Evolutionary conservation across 805 yeast genomes (phyloP), one percentile per base, ranked within the genome.

Genomic region (Candida tammaniensis): DNA sequence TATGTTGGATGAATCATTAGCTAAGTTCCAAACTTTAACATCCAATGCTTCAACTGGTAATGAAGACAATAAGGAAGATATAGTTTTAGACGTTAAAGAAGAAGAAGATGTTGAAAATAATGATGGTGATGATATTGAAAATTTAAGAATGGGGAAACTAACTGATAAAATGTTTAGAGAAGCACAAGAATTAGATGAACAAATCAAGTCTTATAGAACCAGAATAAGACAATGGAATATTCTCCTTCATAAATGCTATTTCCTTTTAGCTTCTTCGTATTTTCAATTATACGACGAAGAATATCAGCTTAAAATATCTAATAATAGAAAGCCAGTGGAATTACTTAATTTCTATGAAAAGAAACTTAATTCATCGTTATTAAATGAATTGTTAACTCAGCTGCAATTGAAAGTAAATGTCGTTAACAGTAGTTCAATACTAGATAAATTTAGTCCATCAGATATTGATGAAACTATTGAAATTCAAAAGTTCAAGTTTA

Each of bases 231-330:
- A 62, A 10, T 72, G 79, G 77, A 45, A 70, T 20, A 82, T 86
- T 32, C 49, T 78, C 8, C 58, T 86, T 11, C 97, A 93, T 53
- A 80, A 89, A 33, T 71, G 82, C 27, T 82, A 76, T 50, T 91
- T 89, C 51, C 76, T 87, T 42, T 63, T 84, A 17, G 97, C 86
- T 0, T 77, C 88, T 2, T 75, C 84, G 0, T 76, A 82, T 49
- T 85, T 71, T 43, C 89, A 82, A 42, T 35, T 49, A 7, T 56
- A 63, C 38, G 70, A 67, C 43, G 48, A 43, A 14, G 69, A 61
- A 31, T 67, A 59, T 32, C 43, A 41, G 18, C 38, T 43, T 13
- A 55, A 58, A 24, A 55, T 61, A 7, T 7, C 30, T 8, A 27
- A 44, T 7, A 37, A 40, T 24, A 43, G 40, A 16, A 31, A 15